Conservation (phyloP, 129 eudicot genomes). For the Pulicaria dysenterica region DNA sequence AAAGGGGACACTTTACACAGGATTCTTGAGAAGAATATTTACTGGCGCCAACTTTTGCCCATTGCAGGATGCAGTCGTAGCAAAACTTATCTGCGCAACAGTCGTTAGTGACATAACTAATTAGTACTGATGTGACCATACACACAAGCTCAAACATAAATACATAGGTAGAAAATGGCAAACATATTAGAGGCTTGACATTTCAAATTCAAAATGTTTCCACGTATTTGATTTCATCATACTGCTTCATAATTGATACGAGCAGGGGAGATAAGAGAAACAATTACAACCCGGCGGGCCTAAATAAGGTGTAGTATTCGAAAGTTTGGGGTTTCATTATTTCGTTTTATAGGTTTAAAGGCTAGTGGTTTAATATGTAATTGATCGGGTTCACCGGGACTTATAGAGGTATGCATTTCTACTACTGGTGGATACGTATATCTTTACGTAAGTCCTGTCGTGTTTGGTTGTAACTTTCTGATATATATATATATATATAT, state of each 20-base stretch:
- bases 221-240: neutral
- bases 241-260: no score
- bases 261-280: neutral
- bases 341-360: no score
- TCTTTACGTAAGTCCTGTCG: no score
- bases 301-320: no score
- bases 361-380: no score
- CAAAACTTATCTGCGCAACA: conserved; percentile 77
- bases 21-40: conserved; percentile 44
- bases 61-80: conserved; percentile 68
- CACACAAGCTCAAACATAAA: neutral
- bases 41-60: conserved; percentile 63
- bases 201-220: neutral
- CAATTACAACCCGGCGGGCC: no score
- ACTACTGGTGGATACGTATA: no score
- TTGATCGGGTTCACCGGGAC: no score
- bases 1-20: conserved; percentile 75
- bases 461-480: no score
- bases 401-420: no score
- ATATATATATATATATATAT: no score
- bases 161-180: neutral
- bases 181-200: neutral
- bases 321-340: no score
- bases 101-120: neutral
- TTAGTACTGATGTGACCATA: neutral